These are phyloP conservation scores for Carex cristatella DNA, from an alignment of 176 grass and related monocot genomes.

Conservation along the genomic window DNA sequence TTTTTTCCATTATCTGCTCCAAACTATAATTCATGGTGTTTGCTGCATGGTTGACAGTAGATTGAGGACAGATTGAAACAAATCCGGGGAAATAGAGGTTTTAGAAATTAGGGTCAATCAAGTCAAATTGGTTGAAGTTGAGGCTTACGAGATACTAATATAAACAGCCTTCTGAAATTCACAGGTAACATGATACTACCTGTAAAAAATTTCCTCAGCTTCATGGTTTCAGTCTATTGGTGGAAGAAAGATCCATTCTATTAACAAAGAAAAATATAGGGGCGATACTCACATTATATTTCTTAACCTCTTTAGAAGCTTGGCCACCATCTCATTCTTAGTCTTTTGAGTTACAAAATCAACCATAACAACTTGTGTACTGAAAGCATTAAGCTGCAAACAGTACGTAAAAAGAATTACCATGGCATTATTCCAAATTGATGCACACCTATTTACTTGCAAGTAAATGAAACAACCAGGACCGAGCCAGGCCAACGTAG, in stretches of 20 bases:
- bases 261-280: background rate
- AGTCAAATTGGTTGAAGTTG: background rate
- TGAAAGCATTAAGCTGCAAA: constrained; percentile 82
- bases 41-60: background rate
- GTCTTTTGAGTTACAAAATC: constrained; percentile 49
- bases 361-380: constrained; percentile 64
- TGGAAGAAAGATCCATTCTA: background rate
- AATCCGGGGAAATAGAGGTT: background rate
- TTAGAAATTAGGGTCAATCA: background rate
- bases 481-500: background rate
- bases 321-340: constrained; percentile 50
- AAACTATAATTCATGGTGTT: background rate
- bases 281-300: constrained; percentile 65
- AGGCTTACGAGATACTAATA: background rate
- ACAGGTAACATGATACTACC: background rate
- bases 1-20: too few species aligned
- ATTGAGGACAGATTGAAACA: background rate
- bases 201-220: background rate
- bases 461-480: background rate
- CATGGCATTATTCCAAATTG: background rate
- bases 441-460: background rate
- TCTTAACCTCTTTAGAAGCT: constrained; percentile 82
- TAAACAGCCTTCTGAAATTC: background rate
- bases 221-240: background rate
- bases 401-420: constrained; percentile 24